phyloP scores from a whole-genome alignment of 2,329 filamentous ascomycete species.

The Botrytis sinoallii region DNA sequence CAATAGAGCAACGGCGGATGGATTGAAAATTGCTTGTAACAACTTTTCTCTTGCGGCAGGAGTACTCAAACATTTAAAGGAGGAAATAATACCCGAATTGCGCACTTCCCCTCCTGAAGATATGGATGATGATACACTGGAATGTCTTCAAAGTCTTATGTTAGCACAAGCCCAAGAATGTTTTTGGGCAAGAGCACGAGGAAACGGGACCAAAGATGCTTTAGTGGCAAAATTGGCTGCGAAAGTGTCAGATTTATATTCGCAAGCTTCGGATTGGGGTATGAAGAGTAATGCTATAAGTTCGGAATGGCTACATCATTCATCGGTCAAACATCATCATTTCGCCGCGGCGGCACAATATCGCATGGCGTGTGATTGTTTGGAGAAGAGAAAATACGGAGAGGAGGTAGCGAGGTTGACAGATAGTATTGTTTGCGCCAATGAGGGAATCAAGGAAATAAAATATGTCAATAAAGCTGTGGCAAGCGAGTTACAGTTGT shows the following conservation, averaged over 20 bases:
- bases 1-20: constrained; percentile 74
- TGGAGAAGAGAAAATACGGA: constrained; percentile 92
- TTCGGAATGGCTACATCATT: constrained; percentile 96
- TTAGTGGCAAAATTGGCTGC: constrained; percentile 89
- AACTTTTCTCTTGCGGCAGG: constrained; percentile 88
- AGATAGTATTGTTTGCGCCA: constrained; percentile 79
- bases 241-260: constrained; percentile 88
- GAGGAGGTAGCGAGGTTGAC: constrained; percentile 87
- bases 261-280: constrained; percentile 76
- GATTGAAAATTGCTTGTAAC: constrained; percentile 82
- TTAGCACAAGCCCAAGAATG: constrained; percentile 95
- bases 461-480: constrained; percentile 80
- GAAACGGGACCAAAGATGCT: constrained; percentile 88
- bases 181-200: constrained; percentile 96
- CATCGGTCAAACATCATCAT: constrained; percentile 94
- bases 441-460: constrained; percentile 81
- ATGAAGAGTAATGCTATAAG: constrained; percentile 87
- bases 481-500: constrained; percentile 72
- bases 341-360: constrained; percentile 96
- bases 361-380: constrained; percentile 80
- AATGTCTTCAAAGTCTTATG: constrained; percentile 77
- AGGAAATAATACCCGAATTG: constrained; percentile 74
- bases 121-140: constrained; percentile 86
- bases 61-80: constrained; percentile 74
- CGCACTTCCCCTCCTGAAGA: constrained; percentile 85